Percentiles rank a stretch among this genome's conserved stretches.
phyloP scores from a whole-genome alignment of 2,329 filamentous ascomycete species.

The Raffaelea deltoideospora region DNA sequence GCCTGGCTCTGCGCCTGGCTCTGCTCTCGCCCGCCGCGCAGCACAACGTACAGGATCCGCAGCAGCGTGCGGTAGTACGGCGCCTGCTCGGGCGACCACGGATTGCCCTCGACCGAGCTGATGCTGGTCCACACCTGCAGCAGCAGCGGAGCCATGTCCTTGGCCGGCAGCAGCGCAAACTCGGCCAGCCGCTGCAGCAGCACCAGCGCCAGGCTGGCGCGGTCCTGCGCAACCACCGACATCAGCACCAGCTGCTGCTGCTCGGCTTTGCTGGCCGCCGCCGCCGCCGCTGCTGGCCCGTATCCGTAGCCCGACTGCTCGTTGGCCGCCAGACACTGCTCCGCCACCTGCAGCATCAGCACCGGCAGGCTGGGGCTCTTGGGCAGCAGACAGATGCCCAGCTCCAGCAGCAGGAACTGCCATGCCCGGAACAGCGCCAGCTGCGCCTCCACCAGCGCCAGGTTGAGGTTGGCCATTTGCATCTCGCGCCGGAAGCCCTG shows the following conservation, averaged over 20 bases:
- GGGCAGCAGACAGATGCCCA: slow-evolving; percentile 49
- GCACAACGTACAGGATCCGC: slow-evolving; percentile 68
- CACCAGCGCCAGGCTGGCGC: slow-evolving; percentile 69
- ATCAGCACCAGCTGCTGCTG: slow-evolving; percentile 72
- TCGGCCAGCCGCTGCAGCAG: slow-evolving; percentile 67
- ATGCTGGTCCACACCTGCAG: slow-evolving; percentile 35
- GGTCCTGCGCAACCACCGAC: slow-evolving; percentile 55
- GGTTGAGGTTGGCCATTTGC: slow-evolving; percentile 72
- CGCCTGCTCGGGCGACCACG: slow-evolving; percentile 35
- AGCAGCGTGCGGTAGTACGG: slow-evolving; percentile 72
- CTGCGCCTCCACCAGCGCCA: slow-evolving; percentile 86
- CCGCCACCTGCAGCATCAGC: slow-evolving; percentile 53
- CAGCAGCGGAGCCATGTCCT: slow-evolving; percentile 36
- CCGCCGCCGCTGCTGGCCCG: too few species aligned
- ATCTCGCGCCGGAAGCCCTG: slow-evolving; percentile 74
- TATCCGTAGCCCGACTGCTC: too few species aligned
- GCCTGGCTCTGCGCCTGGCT: neutral
- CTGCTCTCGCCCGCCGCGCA: slow-evolving; percentile 47
- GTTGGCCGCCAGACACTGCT: slow-evolving; percentile 68
- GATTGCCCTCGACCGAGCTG: slow-evolving; percentile 36
- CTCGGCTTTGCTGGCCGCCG: slow-evolving; percentile 18
- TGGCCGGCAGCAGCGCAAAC: slow-evolving; percentile 29
- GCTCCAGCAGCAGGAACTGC: slow-evolving; percentile 74
- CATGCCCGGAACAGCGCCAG: slow-evolving; percentile 75
- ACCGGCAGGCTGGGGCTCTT: slow-evolving; percentile 31